Evolutionary conservation across 2,329 filamentous ascomycete species (phyloP), one percentile per base, ranked within the genome.

Genomic region (Meredithiella fracta): DNA sequence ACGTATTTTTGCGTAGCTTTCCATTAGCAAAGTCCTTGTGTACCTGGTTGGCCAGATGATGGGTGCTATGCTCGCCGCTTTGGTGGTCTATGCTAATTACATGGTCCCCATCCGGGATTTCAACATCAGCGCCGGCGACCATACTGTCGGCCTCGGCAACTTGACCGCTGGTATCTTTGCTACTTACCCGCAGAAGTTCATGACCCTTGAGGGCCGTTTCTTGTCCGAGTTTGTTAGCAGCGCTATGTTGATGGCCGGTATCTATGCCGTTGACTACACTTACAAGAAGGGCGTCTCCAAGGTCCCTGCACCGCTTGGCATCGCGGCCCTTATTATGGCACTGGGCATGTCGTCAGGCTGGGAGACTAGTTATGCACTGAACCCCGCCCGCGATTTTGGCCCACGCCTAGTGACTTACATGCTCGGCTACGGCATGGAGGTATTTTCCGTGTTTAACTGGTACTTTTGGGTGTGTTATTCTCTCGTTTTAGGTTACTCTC

Each of bases 361-460:
- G 82, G 78, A 87, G 65, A 88, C 83, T 1, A 82, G 83, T 38
- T 87, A 85, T 67, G 83, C 83, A 11, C 85, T 86, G 61, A 87
- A 87, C 62, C 67, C 85, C 47, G 83, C 82, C 40, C 75, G 84
- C 66, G 84, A 88, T 61, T 85, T 87, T 64, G 81, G 82, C 0
- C 83, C 83, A 7, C 72, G 83, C 9, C 66, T 86, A 47, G 77
- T 84, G 60, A 76, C 77, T 1, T 84, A 80, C 63, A 76, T 81
- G 63, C 62, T 86, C 55, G 84, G 84, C 1, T 87, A 88, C 64
- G 81, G 81, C 1, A 67, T 65, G 52, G 74, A 82, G 51, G 83
- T 86, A 0, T 87, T 81, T 78, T 74, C 72, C 9, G 77, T 79
- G 1, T 82, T 81, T 1, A 73, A 73, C 9, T 84, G 85, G 63